Conservation (phyloP, 225 moss, liverwort and hornwort genomes). For the Asterella californica region DNA sequence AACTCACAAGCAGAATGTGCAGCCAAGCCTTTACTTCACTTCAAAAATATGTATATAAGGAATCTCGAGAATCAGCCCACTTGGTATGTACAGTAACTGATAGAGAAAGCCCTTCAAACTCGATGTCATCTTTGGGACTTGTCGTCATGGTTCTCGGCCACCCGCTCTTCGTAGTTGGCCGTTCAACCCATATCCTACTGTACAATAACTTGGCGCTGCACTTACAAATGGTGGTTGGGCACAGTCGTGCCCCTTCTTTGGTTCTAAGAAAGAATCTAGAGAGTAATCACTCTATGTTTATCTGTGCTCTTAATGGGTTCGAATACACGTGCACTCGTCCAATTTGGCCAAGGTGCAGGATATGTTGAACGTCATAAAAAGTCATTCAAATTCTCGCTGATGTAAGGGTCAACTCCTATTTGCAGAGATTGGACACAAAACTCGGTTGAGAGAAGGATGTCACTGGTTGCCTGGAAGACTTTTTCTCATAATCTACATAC, state of each 20-base stretch:
- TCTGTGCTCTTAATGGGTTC: slow-evolving; percentile 21
- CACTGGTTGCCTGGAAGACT: slow-evolving; percentile 20
- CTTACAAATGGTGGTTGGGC: slow-evolving; percentile 23
- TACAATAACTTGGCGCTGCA: slow-evolving; percentile 34
- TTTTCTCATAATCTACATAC: slow-evolving; percentile 26
- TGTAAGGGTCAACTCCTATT: neutral
- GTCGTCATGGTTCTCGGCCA: slow-evolving; percentile 16
- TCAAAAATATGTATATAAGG: slow-evolving; percentile 33
- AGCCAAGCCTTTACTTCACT: slow-evolving; percentile 28
- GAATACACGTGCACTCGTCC: slow-evolving; percentile 38
- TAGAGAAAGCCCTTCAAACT: slow-evolving; percentile 25
- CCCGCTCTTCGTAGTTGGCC: slow-evolving; percentile 12
- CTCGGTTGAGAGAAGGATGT: slow-evolving; percentile 4
- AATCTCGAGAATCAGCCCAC: slow-evolving; percentile 37
- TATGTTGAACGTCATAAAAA: slow-evolving; percentile 12
- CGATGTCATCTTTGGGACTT: slow-evolving; percentile 18
- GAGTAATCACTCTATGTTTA: slow-evolving; percentile 24
- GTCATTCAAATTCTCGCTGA: slow-evolving; percentile 12
- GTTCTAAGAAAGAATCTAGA: slow-evolving; percentile 21
- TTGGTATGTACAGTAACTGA: slow-evolving; percentile 33
- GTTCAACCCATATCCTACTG: slow-evolving; percentile 28
- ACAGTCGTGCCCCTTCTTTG: slow-evolving; percentile 30
- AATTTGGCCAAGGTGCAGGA: slow-evolving; percentile 38
- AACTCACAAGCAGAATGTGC: slow-evolving; percentile 15
- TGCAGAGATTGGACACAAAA: slow-evolving; percentile 14